Conservation (phyloP, 768 basidiomycete species). For the Boletus pseudo-olivaceus region DNA sequence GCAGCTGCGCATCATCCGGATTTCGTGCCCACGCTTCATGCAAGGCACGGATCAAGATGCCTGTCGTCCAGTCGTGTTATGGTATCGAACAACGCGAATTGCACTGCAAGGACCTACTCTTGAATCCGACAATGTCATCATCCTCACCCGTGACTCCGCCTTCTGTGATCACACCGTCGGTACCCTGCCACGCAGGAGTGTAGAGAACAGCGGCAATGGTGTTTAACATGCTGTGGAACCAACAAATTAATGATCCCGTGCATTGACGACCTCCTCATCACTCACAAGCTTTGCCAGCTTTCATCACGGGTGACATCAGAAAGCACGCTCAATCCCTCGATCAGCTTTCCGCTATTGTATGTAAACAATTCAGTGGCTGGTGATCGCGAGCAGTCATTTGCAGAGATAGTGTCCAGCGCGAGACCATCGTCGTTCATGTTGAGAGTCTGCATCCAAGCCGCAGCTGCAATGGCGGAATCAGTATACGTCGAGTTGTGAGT, state of each 20-base stretch:
- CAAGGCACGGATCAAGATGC: conserved; percentile 46
- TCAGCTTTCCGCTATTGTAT: conserved; percentile 52
- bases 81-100: not conserved
- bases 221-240: conserved; percentile 32
- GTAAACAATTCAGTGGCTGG: conserved; percentile 48
- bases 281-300: conserved; percentile 42
- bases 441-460: conserved; percentile 46
- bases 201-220: conserved; percentile 42
- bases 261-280: not conserved
- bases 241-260: not conserved
- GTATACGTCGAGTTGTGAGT: conserved; percentile 44
- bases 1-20: conserved; percentile 35
- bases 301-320: conserved; percentile 39
- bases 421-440: conserved; percentile 42
- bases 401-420: conserved; percentile 47
- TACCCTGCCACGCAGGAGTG: conserved; percentile 43
- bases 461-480: conserved; percentile 43
- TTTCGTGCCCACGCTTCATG: conserved; percentile 43
- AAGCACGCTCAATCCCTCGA: conserved; percentile 50
- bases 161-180: conserved; percentile 51
- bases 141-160: conserved; percentile 39
- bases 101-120: conserved; percentile 34
- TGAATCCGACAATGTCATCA: conserved; percentile 51
- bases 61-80: conserved; percentile 13
- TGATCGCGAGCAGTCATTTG: conserved; percentile 44